Evolutionary conservation across 2,329 filamentous ascomycete genomes (phyloP), one percentile per base, ranked within the genome.

Genomic region (Diplodia scrobiculata): DNA sequence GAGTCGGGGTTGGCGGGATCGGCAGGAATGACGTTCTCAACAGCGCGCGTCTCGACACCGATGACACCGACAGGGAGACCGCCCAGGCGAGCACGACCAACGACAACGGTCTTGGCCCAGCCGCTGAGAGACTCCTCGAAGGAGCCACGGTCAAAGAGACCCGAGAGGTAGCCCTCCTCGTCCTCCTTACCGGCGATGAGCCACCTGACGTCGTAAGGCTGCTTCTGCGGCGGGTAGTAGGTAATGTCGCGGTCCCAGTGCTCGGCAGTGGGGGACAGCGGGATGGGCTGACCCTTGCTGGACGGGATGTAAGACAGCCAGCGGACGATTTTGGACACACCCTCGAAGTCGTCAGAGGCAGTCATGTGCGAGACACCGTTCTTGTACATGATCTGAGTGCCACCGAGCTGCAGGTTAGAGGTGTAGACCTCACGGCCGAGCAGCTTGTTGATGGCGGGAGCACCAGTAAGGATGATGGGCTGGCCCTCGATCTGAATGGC

Each of bases 351-450:
- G 75, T 99, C 94, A 72, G 90, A 91, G 74, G 95, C 95, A 71
- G 94, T 97, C 91, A 98, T 94, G 84, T 99, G 95, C 25, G 95
- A 98, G 50, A 99, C 95, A 87, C 95, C 95, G 78, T 99, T 99
- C 83, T 91, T 93, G 87, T 99, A 98, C 95, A 99, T 99, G 86
- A 99, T 99, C 81, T 99, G 95, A n/a, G 95, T 99, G 73, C 95
- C 95, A 88, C 95, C 95, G 70, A 99, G 91, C 84, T 99, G 95
- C 76, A 99, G 82, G 86, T 99, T 99, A 68, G 95, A 98, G 27
- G 95, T 97, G 83, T 99, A 99, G 34, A 99, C 94, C 80, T 99
- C 95, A 72, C 96, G 92, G 74, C 95, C 95, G 68, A 99, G 88
- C 73, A 99, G 85, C 83, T 98, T 99, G 87, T 99, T 99, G 78